Evolutionary conservation across 768 basidiomycete genomes (phyloP).

Genomic region (Termitomyces sp.): DNA sequence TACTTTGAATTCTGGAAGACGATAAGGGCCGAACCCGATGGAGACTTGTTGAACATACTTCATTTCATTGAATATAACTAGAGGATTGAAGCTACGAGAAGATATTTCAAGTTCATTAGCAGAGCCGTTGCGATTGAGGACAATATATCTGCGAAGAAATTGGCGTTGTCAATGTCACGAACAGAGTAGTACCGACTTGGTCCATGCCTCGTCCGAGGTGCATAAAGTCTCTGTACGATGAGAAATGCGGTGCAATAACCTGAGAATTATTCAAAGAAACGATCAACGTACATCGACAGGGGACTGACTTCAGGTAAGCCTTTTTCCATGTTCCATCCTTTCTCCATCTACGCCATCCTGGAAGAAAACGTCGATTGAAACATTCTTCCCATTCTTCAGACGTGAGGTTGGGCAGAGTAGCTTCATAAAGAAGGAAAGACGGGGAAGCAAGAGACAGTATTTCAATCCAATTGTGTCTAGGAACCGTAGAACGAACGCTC

Average conservation of each 20-base stretch:
- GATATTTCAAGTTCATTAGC: constrained; percentile 66
- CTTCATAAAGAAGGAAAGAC: constrained; percentile 58
- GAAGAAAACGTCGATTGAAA: constrained; percentile 66
- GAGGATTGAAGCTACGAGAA: constrained; percentile 64
- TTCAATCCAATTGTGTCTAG: constrained; percentile 77
- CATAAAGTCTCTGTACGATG: constrained; percentile 67
- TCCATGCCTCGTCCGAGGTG: constrained; percentile 79
- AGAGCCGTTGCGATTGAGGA: constrained; percentile 69
- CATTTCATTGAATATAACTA: constrained; percentile 65
- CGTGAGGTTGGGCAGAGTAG: constrained; percentile 63
- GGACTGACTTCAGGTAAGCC: constrained; percentile 58
- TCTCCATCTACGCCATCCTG: constrained; percentile 71
- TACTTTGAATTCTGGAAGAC: constrained; percentile 53
- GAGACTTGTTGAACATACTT: constrained; percentile 42
- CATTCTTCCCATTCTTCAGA: constrained; percentile 71
- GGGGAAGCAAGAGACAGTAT: constrained; percentile 60
- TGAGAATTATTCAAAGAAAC: constrained; percentile 21
- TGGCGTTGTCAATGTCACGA: constrained; percentile 1
- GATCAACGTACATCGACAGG: constrained; percentile 2
- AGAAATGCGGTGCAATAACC: constrained; percentile 58
- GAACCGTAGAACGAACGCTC: constrained; percentile 57
- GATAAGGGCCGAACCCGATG: not conserved
- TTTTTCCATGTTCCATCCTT: constrained; percentile 60
- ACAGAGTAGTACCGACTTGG: constrained; percentile 44
- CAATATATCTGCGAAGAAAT: constrained; percentile 46